Conservation (phyloP, 1,284 basidiomycete genomes). For the Marasmius oreades region DNA sequence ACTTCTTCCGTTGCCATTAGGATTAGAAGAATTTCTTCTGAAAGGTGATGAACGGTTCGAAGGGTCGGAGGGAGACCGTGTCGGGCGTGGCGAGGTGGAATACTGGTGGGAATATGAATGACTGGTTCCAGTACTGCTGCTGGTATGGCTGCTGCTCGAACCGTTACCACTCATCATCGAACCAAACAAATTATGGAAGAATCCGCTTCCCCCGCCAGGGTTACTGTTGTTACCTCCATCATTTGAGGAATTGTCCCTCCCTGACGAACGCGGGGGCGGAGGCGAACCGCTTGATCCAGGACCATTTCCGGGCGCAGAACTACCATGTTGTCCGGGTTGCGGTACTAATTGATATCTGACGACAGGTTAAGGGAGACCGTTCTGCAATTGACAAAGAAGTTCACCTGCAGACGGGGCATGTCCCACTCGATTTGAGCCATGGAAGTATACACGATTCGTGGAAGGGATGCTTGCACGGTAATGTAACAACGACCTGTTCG, state of each 20-base stretch:
- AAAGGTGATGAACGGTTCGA: neutral
- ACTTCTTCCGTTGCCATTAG: neutral
- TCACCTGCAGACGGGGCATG: conserved; percentile 82
- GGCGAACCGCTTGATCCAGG: conserved; percentile 11
- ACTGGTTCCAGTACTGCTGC: neutral
- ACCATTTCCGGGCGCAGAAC: conserved; percentile 12
- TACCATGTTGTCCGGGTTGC: conserved; percentile 40
- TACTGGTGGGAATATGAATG: neutral
- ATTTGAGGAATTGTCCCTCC: neutral
- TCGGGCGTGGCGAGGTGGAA: neutral
- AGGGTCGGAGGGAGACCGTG: neutral
- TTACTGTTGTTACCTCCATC: neutral
- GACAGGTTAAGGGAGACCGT: conserved; percentile 7
- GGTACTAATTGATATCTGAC: conserved; percentile 50
- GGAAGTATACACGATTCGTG: conserved; percentile 79
- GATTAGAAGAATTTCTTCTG: neutral
- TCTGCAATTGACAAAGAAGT: conserved; percentile 8
- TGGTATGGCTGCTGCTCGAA: neutral
- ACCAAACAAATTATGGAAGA: conserved; percentile 10
- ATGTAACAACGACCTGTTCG: conserved; percentile 63
- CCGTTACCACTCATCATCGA: conserved; percentile 4
- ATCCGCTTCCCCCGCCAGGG: neutral
- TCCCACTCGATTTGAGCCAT: conserved; percentile 81
- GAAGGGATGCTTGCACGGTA: conserved; percentile 81
- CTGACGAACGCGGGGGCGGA: neutral